Conservation (phyloP, 306 rosid species). For the Lathyrus tuberosus region DNA sequence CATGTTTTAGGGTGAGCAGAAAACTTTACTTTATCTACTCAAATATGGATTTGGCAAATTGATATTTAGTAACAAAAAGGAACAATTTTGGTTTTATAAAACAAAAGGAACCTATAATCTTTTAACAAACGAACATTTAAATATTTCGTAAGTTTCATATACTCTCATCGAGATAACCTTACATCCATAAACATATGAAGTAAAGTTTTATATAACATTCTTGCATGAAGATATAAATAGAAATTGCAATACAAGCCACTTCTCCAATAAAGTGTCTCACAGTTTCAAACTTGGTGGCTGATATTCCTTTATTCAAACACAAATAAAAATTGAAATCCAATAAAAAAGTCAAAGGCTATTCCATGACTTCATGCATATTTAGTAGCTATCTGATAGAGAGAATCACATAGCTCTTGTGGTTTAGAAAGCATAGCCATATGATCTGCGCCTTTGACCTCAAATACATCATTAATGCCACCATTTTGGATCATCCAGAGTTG, state of each 20-base stretch:
- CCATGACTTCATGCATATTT: constrained; percentile 24
- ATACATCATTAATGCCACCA: constrained; percentile 41
- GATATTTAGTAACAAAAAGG: neutral
- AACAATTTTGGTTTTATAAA: no score
- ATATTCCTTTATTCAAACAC: neutral
- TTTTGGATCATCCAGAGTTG: constrained; percentile 65
- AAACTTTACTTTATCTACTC: neutral
- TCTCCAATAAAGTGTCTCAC: neutral
- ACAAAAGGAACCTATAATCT: no score
- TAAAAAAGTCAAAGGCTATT: neutral
- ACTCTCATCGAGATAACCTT: neutral
- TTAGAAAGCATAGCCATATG: constrained; percentile 55
- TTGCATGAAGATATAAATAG: neutral
- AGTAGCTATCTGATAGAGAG: constrained; percentile 52
- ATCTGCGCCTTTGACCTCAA: constrained; percentile 59
- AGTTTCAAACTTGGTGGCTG: neutral
- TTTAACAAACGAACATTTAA: no score
- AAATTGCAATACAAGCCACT: neutral
- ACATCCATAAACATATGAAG: neutral
- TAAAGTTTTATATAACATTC: no score
- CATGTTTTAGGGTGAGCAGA: neutral
- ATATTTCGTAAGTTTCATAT: neutral
- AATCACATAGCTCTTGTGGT: constrained; percentile 47
- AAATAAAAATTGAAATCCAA: neutral
- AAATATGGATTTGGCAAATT: neutral